Conservation (phyloP, 331 rosid genomes). For the Phaseolus coccineus region DNA sequence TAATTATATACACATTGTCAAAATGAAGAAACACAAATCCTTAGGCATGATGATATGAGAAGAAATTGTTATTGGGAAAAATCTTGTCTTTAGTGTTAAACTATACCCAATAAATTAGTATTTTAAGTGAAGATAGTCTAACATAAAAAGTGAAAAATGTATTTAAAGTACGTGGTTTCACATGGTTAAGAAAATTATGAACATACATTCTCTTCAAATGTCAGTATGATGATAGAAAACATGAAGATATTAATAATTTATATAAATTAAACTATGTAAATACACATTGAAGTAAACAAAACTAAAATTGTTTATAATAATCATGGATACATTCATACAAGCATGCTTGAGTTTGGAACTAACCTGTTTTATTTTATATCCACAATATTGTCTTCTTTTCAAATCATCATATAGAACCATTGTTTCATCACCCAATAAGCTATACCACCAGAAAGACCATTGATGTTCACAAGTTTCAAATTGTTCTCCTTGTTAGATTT, state of each 20-base stretch:
- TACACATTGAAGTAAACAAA: not conserved
- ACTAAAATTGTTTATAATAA: not conserved
- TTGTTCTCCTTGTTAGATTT: not conserved
- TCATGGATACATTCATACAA: not conserved
- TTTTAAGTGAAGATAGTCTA: not conserved
- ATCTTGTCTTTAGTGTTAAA: not conserved
- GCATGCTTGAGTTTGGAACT: constrained; percentile 25
- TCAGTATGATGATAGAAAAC: not conserved
- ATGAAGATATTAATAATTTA: not conserved
- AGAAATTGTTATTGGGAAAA: not conserved
- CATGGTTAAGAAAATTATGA: not conserved
- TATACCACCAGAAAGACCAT: not conserved
- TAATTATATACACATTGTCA: too few species aligned
- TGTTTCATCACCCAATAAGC: not conserved
- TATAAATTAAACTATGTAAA: not conserved
- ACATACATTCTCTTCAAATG: not conserved
- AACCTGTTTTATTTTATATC: not conserved
- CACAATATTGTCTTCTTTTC: not conserved
- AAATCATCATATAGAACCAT: constrained; percentile 3
- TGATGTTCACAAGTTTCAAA: not conserved
- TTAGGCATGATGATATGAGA: not conserved
- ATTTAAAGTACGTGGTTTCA: not conserved
- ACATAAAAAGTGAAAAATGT: not conserved
- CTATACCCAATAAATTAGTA: not conserved
- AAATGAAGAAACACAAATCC: too few species aligned